phyloP scores from a whole-genome alignment of 1,139 yeast genomes.

The Pichia sp. region DNA sequence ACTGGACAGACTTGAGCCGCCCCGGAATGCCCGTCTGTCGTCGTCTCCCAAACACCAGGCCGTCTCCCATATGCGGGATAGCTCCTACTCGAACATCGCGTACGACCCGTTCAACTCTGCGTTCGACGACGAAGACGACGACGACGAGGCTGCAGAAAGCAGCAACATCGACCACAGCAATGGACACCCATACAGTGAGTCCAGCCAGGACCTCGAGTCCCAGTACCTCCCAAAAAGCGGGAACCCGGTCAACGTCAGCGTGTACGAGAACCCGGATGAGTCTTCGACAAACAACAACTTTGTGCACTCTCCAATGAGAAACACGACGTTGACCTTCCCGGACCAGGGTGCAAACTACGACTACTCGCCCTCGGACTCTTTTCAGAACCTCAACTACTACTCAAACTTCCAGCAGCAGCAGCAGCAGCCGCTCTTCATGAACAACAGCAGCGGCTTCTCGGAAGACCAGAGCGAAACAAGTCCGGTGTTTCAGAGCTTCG shows the following conservation, averaged over 20 bases:
- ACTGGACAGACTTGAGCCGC: conserved; percentile 1
- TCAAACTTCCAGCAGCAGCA: not conserved
- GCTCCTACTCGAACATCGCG: not conserved
- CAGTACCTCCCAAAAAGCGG: not conserved
- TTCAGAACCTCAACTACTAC: conserved; percentile 6
- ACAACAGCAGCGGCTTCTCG: not conserved
- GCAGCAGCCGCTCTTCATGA: not conserved
- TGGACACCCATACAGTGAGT: not conserved
- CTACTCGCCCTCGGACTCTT: conserved; percentile 12
- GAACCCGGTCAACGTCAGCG: not conserved
- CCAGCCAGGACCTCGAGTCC: not conserved
- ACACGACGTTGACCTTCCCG: not conserved
- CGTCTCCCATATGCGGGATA: conserved; percentile 9
- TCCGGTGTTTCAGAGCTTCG: conserved; percentile 23
- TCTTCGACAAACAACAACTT: conserved; percentile 6
- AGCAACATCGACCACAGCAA: not conserved
- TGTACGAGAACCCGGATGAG: conserved; percentile 7
- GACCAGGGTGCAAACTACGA: conserved; percentile 2
- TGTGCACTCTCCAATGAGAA: conserved; percentile 8
- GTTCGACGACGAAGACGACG: conserved; percentile 9
- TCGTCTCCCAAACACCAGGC: conserved; percentile 6
- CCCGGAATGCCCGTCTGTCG: conserved; percentile 8
- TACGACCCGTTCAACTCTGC: conserved; percentile 11
- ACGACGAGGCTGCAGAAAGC: not conserved
- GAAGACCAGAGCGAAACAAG: not conserved